phyloP scores from a whole-genome alignment of 345 rosid species.

The Brassica cretica region DNA sequence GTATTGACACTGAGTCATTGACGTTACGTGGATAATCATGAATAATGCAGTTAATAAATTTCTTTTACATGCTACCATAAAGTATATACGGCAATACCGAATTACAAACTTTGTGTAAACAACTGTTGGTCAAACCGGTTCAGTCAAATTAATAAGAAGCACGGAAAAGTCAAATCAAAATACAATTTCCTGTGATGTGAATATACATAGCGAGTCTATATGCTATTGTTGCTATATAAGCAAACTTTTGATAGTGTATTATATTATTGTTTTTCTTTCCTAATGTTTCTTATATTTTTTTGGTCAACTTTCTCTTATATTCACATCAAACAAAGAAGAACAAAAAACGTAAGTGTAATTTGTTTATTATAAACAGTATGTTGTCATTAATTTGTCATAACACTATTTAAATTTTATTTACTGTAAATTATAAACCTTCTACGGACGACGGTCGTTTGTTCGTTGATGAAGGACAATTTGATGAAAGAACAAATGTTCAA shows the following conservation, averaged over 20 bases:
- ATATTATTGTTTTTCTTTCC: neutral
- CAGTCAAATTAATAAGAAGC: slow-evolving; percentile 33
- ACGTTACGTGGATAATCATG: neutral
- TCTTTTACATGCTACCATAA: neutral
- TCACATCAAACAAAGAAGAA: neutral
- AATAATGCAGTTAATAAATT: neutral
- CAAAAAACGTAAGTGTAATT: neutral
- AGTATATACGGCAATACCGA: neutral
- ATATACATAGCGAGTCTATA: slow-evolving; percentile 30
- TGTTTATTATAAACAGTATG: neutral
- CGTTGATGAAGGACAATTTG: neutral
- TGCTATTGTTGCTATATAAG: neutral
- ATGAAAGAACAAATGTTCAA: neutral
- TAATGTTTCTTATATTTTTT: too few species aligned
- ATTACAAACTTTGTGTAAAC: neutral
- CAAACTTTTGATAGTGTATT: too few species aligned
- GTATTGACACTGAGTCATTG: neutral
- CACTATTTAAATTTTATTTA: neutral
- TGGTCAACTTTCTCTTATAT: neutral
- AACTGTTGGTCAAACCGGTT: slow-evolving; percentile 37
- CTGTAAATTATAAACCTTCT: neutral
- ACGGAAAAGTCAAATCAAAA: slow-evolving; percentile 38
- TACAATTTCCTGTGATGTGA: slow-evolving; percentile 40
- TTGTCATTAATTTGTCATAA: neutral
- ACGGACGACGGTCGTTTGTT: neutral